Evolutionary conservation across 331 rosid species (phyloP).

Genomic region (Malus hybrid): DNA sequence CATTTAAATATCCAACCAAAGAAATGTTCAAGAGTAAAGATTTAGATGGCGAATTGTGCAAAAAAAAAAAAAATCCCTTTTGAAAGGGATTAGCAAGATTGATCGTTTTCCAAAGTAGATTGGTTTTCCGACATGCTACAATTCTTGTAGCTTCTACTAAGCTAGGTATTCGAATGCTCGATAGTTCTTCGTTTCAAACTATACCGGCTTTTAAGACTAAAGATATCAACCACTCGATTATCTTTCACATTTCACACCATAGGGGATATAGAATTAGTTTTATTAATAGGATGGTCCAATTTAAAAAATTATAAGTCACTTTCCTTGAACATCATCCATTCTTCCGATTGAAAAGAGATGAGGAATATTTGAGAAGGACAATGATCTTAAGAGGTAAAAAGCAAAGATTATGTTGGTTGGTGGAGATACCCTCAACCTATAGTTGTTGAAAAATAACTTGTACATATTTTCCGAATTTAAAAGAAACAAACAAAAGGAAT

Average conservation of each 20-base stretch:
- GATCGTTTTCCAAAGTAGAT: too few relatives aligned
- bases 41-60: background rate
- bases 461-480: background rate
- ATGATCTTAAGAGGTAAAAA: conserved; percentile 20
- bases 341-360: background rate
- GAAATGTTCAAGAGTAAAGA: background rate
- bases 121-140: too few relatives aligned
- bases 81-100: too few relatives aligned
- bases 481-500: background rate
- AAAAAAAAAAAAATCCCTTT: too few relatives aligned
- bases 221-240: too few relatives aligned
- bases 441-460: conserved; percentile 23
- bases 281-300: background rate
- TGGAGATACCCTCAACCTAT: conserved; percentile 25
- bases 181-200: too few relatives aligned
- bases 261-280: background rate
- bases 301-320: background rate
- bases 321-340: background rate
- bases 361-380: conserved; percentile 6
- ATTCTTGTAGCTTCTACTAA: too few relatives aligned
- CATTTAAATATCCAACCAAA: background rate
- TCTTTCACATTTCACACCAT: too few relatives aligned
- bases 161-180: too few relatives aligned
- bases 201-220: too few relatives aligned
- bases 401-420: conserved; percentile 34